phyloP scores from a whole-genome alignment of 176 grass and related monocot species.

The Tillandsia fasciculata region DNA sequence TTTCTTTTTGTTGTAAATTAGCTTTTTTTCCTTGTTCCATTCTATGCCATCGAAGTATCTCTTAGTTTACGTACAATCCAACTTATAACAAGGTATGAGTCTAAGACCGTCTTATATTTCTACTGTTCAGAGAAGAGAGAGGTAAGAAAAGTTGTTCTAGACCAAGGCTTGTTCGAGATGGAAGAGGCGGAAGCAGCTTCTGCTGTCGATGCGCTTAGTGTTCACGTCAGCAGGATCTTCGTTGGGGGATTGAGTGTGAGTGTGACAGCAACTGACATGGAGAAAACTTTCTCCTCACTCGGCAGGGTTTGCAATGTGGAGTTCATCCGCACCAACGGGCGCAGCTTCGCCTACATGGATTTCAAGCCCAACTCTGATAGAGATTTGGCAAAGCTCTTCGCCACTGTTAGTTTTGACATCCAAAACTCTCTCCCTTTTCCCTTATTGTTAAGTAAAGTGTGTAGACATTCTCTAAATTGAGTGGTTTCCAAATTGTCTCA shows the following conservation, averaged over 20 bases:
- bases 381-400: constrained; percentile 68
- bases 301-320: constrained; percentile 48
- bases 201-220: not conserved
- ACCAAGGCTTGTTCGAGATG: not conserved
- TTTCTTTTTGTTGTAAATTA: too few relatives aligned
- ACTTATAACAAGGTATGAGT: too few relatives aligned
- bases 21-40: too few relatives aligned
- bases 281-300: constrained; percentile 43
- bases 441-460: not conserved
- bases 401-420: constrained; percentile 30
- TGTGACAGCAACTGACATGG: constrained; percentile 45
- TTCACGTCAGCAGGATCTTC: constrained; percentile 33
- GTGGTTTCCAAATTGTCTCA: not conserved
- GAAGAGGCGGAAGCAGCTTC: not conserved
- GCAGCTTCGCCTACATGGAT: constrained; percentile 75
- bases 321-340: constrained; percentile 50
- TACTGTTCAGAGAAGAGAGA: not conserved
- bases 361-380: constrained; percentile 69
- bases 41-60: too few relatives aligned
- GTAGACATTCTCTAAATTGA: not conserved
- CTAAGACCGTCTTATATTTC: not conserved
- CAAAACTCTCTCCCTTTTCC: not conserved
- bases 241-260: constrained; percentile 52
- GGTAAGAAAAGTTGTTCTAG: not conserved
- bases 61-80: too few relatives aligned